phyloP scores from a whole-genome alignment of 257 asterid species.

The Ophiorrhiza pumila region DNA sequence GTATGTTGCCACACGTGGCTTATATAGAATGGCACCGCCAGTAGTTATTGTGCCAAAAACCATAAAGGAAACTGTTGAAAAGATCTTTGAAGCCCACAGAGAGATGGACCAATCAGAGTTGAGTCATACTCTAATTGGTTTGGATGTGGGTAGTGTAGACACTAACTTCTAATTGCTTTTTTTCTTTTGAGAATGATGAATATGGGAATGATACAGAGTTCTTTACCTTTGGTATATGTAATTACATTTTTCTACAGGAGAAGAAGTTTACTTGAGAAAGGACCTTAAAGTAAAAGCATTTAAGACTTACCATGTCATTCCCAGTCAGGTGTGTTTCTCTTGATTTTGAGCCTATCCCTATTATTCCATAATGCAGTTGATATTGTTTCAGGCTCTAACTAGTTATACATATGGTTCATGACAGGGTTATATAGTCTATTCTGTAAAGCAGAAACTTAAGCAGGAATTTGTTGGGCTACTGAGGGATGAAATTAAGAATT shows the following conservation, averaged over 20 bases:
- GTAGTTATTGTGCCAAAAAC: constrained; percentile 79
- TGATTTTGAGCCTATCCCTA: neutral
- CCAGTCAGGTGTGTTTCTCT: constrained; percentile 68
- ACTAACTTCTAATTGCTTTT: constrained; percentile 4
- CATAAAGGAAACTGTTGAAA: constrained; percentile 68
- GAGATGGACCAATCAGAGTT: constrained; percentile 93
- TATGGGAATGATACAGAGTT: neutral
- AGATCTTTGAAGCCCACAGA: constrained; percentile 90
- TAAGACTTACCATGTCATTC: constrained; percentile 77
- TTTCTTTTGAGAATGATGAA: neutral
- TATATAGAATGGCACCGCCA: constrained; percentile 79
- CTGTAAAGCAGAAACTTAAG: constrained; percentile 79
- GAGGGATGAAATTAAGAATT: constrained; percentile 59
- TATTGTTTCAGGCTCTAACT: constrained; percentile 5
- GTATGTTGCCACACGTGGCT: constrained; percentile 95
- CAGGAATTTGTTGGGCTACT: constrained; percentile 67
- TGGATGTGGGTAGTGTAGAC: constrained; percentile 94
- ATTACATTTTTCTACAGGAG: constrained; percentile 49
- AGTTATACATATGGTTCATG: constrained; percentile 6
- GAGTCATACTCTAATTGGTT: constrained; percentile 70
- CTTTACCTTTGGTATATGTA: neutral
- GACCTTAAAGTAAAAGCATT: constrained; percentile 90
- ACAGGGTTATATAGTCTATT: constrained; percentile 82
- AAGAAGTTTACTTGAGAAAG: constrained; percentile 65
- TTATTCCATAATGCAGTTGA: neutral